Conservation (phyloP, 1,284 basidiomycete genomes). For the Leucoagaricus sp. region DNA sequence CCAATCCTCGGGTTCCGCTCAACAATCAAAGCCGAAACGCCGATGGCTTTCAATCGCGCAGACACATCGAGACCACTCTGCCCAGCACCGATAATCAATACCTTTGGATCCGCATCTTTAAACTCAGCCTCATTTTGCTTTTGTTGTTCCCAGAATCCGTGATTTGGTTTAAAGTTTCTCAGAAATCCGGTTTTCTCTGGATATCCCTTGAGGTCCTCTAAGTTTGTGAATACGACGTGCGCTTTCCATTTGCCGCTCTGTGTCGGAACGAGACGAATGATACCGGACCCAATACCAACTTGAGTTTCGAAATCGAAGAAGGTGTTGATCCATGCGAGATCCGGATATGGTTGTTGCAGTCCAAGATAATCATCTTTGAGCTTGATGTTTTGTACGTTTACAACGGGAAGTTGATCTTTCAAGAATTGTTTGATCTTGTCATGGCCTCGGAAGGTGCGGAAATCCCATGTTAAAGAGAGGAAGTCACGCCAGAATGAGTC, state of each 20-base stretch:
- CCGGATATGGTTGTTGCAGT: slow-evolving; percentile 4
- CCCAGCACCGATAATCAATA: slow-evolving; percentile 64
- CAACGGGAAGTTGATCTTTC: slow-evolving; percentile 1
- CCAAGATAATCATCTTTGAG: slow-evolving; percentile 7
- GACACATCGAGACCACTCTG: slow-evolving; percentile 65
- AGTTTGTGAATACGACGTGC: slow-evolving; percentile 20
- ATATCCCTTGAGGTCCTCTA: slow-evolving; percentile 21
- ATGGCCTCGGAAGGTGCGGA: slow-evolving; percentile 56
- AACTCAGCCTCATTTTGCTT: slow-evolving; percentile 39
- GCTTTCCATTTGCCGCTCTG: slow-evolving; percentile 20
- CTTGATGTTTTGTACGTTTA: slow-evolving; percentile 1
- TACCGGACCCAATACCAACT: slow-evolving; percentile 11
- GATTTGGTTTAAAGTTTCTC: slow-evolving; percentile 31
- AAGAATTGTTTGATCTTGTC: slow-evolving; percentile 39
- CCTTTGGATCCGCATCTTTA: slow-evolving; percentile 40
- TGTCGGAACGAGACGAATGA: slow-evolving; percentile 14
- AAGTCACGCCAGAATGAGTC: slow-evolving; percentile 60
- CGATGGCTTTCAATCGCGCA: slow-evolving; percentile 57
- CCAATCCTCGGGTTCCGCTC: slow-evolving; percentile 56
- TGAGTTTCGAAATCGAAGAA: slow-evolving; percentile 17
- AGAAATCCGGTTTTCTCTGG: slow-evolving; percentile 20
- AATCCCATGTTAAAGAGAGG: slow-evolving; percentile 62
- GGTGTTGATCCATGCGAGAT: slow-evolving; percentile 16
- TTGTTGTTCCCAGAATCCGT: slow-evolving; percentile 36
- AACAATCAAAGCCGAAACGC: slow-evolving; percentile 52